phyloP scores from a whole-genome alignment of 2,329 filamentous ascomycete species.

The Paecilomyces sp. region DNA sequence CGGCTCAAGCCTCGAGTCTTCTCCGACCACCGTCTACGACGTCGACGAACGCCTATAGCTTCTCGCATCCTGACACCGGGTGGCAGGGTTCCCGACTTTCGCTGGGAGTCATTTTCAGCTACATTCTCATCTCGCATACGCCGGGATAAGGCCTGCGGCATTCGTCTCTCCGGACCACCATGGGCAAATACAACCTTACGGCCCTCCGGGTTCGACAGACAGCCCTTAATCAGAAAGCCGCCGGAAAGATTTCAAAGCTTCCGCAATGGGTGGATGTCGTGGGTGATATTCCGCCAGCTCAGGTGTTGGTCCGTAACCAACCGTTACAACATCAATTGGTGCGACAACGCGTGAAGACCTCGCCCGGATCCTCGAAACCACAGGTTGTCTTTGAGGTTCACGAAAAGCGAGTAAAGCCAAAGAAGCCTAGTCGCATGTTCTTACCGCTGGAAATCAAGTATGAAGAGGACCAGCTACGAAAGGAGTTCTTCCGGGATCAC shows the following conservation, averaged over 20 bases:
- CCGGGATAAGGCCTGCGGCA: neutral
- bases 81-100: neutral
- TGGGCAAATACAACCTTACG: constrained; percentile 42
- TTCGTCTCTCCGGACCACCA: constrained; percentile 13
- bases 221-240: constrained; percentile 30
- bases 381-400: constrained; percentile 29
- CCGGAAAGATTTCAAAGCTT: constrained; percentile 25
- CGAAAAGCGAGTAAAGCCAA: constrained; percentile 38
- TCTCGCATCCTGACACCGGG: neutral
- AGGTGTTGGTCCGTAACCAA: constrained; percentile 53
- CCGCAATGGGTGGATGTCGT: constrained; percentile 52
- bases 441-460: constrained; percentile 71
- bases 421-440: constrained; percentile 69
- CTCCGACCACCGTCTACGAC: neutral
- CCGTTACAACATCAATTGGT: constrained; percentile 39
- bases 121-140: neutral
- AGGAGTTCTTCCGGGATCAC: constrained; percentile 83
- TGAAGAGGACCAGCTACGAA: constrained; percentile 74
- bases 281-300: constrained; percentile 51
- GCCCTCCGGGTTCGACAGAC: constrained; percentile 39
- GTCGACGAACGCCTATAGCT: neutral
- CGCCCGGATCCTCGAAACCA: constrained; percentile 19
- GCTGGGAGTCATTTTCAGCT: neutral
- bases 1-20: neutral
- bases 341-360: constrained; percentile 29